Evolutionary conservation across 2,329 filamentous ascomycete genomes (phyloP), one percentile per base, ranked within the genome.

Genomic region (Verticillium longisporum): DNA sequence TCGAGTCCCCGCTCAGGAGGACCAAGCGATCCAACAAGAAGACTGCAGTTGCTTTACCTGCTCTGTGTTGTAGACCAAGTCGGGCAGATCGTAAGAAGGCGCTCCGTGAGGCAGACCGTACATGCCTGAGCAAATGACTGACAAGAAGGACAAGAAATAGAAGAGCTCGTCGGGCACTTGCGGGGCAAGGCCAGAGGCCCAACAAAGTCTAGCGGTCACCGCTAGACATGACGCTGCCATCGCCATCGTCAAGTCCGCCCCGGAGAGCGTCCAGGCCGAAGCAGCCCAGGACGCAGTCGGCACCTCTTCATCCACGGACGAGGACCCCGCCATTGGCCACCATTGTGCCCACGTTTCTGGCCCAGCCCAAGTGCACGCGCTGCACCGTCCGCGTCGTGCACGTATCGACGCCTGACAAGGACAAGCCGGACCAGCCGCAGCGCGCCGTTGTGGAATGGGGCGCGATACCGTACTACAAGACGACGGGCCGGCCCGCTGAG

Each of bases 371-470:
- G 18, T 65, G 63, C 59, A 62, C 59, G 55, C 61, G 62, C 57
- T 65, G 63, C 62, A 64, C 63, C 32, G 59, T 64, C 38, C 61
- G 61, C 18, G 60, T 65, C 53, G 63, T 65, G 33, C 58, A 63
- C 14, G 60, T 65, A 56, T 62, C 62, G 36, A 34, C 56, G 33
- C 56, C 56, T 10, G 41, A 31, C 26, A 10, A 31, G 10, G 31
- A 38, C 10, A 33, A 26, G 26, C 31, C 56, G 1, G 45, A 53
- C 45, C 45, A 21, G n/a, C 7, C 45, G 45, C 36, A 62, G 41
- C 62, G 62, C 11, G 63, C 63, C 55, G 60, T 65, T 57, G 62
- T 65, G 33, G 60, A 62, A 50, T 65, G 63, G 63, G 63, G 63
- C 14, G 37, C 59, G 18, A 38, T 65, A 11, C 63, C 63, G 4